These are phyloP conservation scores for Pseudogymnoascus sp. DNA, from an alignment of 2,329 filamentous ascomycete species.

Conservation along the genomic window DNA sequence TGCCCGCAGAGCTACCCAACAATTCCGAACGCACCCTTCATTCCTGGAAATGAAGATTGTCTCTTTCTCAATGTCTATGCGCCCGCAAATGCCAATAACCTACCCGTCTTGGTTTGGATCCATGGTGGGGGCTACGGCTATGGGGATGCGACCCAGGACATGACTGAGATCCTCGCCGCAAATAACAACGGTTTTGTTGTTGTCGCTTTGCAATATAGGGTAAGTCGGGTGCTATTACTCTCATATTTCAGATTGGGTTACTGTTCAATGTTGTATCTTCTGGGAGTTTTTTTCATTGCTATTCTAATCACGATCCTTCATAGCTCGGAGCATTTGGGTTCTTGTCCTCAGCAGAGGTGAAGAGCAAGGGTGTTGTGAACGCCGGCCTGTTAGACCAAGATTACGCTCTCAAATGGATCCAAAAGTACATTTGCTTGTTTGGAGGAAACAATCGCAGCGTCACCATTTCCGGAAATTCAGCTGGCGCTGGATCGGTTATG, in stretches of 20 bases:
- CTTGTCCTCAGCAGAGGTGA: slow-evolving; percentile 39
- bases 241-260: neutral
- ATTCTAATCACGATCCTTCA: neutral
- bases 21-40: neutral
- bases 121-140: slow-evolving; percentile 19
- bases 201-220: slow-evolving; percentile 43
- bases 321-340: slow-evolving; percentile 42
- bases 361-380: slow-evolving; percentile 37
- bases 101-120: slow-evolving; percentile 26
- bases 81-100: slow-evolving; percentile 20
- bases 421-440: slow-evolving; percentile 44
- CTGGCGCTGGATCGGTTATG: slow-evolving; percentile 44
- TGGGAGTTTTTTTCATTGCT: neutral
- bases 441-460: slow-evolving; percentile 45
- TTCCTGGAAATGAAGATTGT: slow-evolving; percentile 27
- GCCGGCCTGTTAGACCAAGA: slow-evolving; percentile 48
- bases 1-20: neutral
- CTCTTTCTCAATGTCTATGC: slow-evolving; percentile 27
- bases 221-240: neutral
- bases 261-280: neutral
- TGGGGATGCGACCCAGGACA: slow-evolving; percentile 10
- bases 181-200: slow-evolving; percentile 40
- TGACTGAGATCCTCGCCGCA: slow-evolving; percentile 36
- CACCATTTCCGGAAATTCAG: slow-evolving; percentile 48
- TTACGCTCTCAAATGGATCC: slow-evolving; percentile 46